Evolutionary conservation across 768 basidiomycete species (phyloP), one percentile per base, ranked within the genome.

Genomic region (Kwoniella newhampshirensis): DNA sequence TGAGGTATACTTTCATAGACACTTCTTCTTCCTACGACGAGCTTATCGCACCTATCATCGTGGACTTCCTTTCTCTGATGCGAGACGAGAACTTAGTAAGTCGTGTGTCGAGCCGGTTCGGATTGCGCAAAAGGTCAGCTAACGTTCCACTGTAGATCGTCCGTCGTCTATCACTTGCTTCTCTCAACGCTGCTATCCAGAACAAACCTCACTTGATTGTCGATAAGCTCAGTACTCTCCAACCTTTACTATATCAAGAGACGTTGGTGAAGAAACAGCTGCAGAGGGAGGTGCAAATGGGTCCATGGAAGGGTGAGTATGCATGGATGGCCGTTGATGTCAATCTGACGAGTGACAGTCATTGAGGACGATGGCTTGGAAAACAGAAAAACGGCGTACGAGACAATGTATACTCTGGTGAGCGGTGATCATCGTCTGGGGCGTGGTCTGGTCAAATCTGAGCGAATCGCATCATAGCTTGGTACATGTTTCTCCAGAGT

Each of bases 321-420:
- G 21, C 3, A 40, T 11, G n/a, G n/a, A 2, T 28, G 9, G 25
- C 21, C n/a, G 41, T 63, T 46, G 40, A 51, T 13, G 8, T 12
- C 2, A 32, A 6, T 7, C n/a, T 42, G 40, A 40, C 32, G 45
- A 30, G 47, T 51, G 1, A 4, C 50, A 73, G 75, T 73, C 78
- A 91, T 89, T 74, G 90, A 96, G 50, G 96, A 99, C 67, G 93
- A 98, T 63, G 96, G 96, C 45, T 81, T 98, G 37, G 94, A 98
- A 62, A 86, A 92, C 20, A 85, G 96, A 57, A 98, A 97, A 81
- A 93, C 90, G 0, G 94, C 96, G 1, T 98, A 89, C 77, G 96
- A 99, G 77, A 91, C 92, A 1, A 89, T 97, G 81, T 93, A 48
- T 37, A 49, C 45, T 35, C 26, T 58, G 36, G 56, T 58, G 20